These are phyloP conservation scores for Ceratocystiopsis brevicomis DNA, from an alignment of 2,329 filamentous ascomycete genomes.

Conservation along the genomic window DNA sequence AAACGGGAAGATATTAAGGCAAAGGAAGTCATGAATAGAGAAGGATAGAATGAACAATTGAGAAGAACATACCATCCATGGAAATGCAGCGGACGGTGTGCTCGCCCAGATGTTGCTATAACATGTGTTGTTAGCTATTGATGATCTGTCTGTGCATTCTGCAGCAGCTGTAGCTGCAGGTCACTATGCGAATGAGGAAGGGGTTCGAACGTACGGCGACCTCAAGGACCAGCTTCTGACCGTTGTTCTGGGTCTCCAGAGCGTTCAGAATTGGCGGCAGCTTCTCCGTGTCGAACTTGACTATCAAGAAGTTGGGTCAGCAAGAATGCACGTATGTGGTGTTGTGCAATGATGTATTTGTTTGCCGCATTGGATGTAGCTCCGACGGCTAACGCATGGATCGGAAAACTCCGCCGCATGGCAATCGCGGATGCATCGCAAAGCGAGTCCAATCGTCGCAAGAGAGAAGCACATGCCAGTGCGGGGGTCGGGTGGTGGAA, in stretches of 20 bases:
- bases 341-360: too few species aligned
- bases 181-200: not conserved
- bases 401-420: too few species aligned
- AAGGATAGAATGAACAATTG: too few species aligned
- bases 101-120: slow-evolving; percentile 96
- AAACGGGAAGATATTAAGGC: too few species aligned
- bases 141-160: not conserved
- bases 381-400: too few species aligned
- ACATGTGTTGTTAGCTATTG: slow-evolving; percentile 1
- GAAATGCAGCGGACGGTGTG: slow-evolving; percentile 99
- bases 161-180: not conserved
- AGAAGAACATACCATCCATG: slow-evolving; percentile 46
- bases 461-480: too few species aligned
- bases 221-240: slow-evolving; percentile 88
- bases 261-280: slow-evolving; percentile 96
- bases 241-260: slow-evolving; percentile 76
- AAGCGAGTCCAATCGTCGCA: too few species aligned
- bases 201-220: slow-evolving; percentile 52
- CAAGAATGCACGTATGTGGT: not conserved
- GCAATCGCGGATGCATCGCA: too few species aligned
- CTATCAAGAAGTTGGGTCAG: slow-evolving; percentile 27
- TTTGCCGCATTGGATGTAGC: too few species aligned
- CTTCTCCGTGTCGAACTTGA: slow-evolving; percentile 91
- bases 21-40: too few species aligned
- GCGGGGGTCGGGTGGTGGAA: too few species aligned